These are phyloP conservation scores for Polyrhizophydium stewartii DNA, from an alignment of 371 early-diverging fungal genomes.

Conservation along the genomic window DNA sequence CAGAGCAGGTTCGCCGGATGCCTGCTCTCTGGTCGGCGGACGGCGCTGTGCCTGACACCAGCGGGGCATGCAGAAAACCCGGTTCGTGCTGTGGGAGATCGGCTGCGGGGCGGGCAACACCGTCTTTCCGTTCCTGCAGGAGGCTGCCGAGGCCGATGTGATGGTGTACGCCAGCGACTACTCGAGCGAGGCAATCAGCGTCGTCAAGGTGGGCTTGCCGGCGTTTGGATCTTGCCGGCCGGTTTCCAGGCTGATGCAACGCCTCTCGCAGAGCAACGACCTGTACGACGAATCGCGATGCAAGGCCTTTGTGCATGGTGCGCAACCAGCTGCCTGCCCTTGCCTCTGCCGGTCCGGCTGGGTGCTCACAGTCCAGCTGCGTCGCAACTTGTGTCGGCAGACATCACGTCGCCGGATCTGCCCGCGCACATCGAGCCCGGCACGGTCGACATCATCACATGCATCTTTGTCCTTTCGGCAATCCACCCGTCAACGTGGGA, in stretches of 20 bases:
- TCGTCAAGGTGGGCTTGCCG: constrained; percentile 44
- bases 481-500: constrained; percentile 47
- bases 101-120: constrained; percentile 75
- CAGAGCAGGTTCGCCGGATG: constrained; percentile 1
- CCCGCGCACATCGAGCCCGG: constrained; percentile 34
- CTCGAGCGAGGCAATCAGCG: constrained; percentile 53
- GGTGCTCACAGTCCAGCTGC: neutral
- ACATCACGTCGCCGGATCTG: constrained; percentile 32
- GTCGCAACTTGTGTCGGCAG: no score
- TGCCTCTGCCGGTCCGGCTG: neutral
- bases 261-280: constrained; percentile 23
- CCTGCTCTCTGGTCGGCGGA: neutral
- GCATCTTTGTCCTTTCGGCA: constrained; percentile 71
- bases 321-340: neutral
- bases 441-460: constrained; percentile 49
- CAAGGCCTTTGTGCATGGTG: constrained; percentile 47
- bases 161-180: constrained; percentile 64
- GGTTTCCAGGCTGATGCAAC: neutral
- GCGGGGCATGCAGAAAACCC: constrained; percentile 1
- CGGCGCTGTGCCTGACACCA: constrained; percentile 5
- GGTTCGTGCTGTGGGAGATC: constrained; percentile 57
- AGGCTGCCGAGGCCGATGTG: constrained; percentile 41
- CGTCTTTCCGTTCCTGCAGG: constrained; percentile 59
- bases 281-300: constrained; percentile 34
- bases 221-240: neutral